Evolutionary conservation across 2,329 filamentous ascomycete species (phyloP).

Genomic region (Colletotrichum eremochloae): DNA sequence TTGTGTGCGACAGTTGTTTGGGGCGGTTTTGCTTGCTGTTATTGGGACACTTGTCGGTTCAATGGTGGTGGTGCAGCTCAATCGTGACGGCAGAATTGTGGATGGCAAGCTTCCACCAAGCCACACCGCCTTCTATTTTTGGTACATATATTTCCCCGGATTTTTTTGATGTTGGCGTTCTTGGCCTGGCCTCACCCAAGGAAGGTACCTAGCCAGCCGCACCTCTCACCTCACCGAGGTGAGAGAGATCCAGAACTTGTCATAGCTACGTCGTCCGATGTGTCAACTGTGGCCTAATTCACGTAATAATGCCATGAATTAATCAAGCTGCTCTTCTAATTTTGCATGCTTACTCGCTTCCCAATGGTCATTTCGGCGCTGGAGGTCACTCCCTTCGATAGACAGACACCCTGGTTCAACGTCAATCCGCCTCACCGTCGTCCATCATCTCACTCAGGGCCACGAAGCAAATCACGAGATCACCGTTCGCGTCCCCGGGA

Average conservation of each 20-base stretch:
- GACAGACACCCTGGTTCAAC: background rate
- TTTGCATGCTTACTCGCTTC: background rate
- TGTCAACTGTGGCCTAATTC: background rate
- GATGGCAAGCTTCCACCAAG: slow-evolving; percentile 9
- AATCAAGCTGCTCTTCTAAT: background rate
- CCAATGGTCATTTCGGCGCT: background rate
- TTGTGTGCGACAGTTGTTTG: background rate
- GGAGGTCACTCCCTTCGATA: background rate
- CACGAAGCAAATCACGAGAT: background rate
- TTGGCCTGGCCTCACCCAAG: background rate
- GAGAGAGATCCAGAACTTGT: background rate
- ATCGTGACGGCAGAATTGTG: slow-evolving; percentile 36
- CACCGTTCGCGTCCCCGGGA: background rate
- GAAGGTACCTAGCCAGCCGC: no score
- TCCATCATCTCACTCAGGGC: background rate
- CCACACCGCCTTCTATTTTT: slow-evolving; percentile 15
- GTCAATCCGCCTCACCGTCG: background rate
- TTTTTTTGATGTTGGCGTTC: slow-evolving; percentile 15
- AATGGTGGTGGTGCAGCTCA: slow-evolving; percentile 16
- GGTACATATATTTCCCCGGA: background rate
- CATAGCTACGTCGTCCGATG: background rate
- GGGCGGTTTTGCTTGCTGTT: background rate
- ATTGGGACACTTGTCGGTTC: slow-evolving; percentile 6
- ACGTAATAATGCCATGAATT: background rate
- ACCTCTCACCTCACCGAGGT: background rate